phyloP scores from a whole-genome alignment of 768 basidiomycete species.

The Tricholoma hemisulphureum region DNA sequence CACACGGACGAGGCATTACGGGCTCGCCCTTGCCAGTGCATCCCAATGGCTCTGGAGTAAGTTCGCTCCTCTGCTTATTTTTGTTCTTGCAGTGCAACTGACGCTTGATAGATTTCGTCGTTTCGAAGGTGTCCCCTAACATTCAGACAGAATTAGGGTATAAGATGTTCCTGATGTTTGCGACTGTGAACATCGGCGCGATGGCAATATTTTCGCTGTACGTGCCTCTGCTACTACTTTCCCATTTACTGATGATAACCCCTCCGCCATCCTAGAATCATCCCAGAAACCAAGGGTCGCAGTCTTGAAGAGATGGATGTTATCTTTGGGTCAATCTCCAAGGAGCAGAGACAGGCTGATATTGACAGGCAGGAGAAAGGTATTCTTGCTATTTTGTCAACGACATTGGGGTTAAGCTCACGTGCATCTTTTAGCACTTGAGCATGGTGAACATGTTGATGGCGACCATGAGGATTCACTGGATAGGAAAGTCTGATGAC shows the following conservation, averaged over 20 bases:
- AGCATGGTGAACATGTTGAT: not conserved
- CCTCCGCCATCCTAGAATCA: conserved; percentile 32
- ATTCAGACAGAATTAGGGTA: conserved; percentile 62
- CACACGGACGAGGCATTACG: conserved; percentile 79
- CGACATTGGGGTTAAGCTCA: too few relatives aligned
- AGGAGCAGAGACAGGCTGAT: conserved; percentile 50
- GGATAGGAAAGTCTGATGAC: conserved; percentile 1
- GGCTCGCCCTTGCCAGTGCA: conserved; percentile 69
- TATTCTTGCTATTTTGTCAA: conserved; percentile 1
- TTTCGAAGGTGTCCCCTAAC: conserved; percentile 44
- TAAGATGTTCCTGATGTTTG: conserved; percentile 79
- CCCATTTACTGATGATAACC: not conserved
- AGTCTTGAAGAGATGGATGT: conserved; percentile 56
- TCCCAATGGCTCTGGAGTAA: conserved; percentile 83
- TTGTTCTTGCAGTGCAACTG: not conserved
- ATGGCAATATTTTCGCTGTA: conserved; percentile 69
- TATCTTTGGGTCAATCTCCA: conserved; percentile 56
- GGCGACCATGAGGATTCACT: not conserved
- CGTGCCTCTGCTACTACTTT: conserved; percentile 16
- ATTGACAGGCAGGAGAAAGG: conserved; percentile 47
- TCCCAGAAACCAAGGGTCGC: conserved; percentile 64
- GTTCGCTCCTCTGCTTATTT: conserved; percentile 16
- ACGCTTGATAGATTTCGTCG: conserved; percentile 48
- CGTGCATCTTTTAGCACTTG: not conserved
- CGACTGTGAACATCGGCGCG: conserved; percentile 65